Base-by-base conservation (phyloP, 2,329 filamentous ascomycete species). In the Calonectria multiphialidica region DNA sequence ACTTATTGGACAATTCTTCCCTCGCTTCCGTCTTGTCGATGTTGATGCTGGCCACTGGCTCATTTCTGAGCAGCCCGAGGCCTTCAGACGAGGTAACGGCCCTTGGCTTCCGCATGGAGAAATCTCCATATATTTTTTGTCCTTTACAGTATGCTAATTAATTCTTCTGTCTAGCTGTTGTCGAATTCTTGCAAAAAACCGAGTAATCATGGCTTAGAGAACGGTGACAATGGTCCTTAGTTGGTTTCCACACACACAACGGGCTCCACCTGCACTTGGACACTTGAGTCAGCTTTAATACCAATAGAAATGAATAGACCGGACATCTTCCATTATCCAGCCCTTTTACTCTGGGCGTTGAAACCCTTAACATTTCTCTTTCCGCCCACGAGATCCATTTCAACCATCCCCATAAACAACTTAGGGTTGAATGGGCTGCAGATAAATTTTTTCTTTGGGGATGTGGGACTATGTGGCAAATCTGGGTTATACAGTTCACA, bases 31-130 rank as follows among this genome's bases (percentile, higher is more conserved):
- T 81, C 80, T 97, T 35, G 90, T 88, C 61, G 93, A 96, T 83
- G 86, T 98, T 37, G 92, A 97, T 44, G 90, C 92, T 10, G 95
- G 95, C 0, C 95, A 98, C 82, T 98, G 95, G 95, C 86, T 98
- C 6, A 95, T 96, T 74, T 95, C 94, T n/a, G 95, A 98, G 86
- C 93, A 95, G 78, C 95, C 95, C 0, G 91, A 95, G 80, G 92
- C 88, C 12, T 98, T 98, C 76, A 90, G 92, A 80, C 86, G 90
- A 87, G 92, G 94, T 95, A 59, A 40, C 13, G 37, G 18, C 33
- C 21, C 21, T 30, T 30, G 28, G 28, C 8, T 30, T 30, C 28
- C 28, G 28, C 28, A 30, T 30, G 28, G 28, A 30, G 28, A 30
- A n/a, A n/a, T n/a, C n/a, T n/a, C n/a, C n/a, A 35, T 18, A 4